Conservation (phyloP, 768 basidiomycete species). For the Boletales sp. region DNA sequence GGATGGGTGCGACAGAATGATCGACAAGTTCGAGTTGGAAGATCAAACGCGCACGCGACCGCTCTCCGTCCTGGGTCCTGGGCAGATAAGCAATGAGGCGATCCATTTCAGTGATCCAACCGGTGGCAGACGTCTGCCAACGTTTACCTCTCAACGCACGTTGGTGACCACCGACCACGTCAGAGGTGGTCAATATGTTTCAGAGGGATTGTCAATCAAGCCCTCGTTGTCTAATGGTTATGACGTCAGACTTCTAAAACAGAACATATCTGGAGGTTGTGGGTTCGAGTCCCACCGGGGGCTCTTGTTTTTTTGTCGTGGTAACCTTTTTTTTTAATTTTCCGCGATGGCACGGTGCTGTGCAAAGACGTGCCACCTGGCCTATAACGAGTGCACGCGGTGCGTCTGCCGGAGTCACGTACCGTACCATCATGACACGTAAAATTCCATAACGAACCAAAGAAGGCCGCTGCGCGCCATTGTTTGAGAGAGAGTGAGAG, state of each 20-base stretch:
- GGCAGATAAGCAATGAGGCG: no score
- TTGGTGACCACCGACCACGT: no score
- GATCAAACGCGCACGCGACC: no score
- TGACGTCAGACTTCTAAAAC: conserved; percentile 89
- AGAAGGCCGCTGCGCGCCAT: no score
- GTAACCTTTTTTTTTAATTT: not conserved
- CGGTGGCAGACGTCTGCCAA: no score
- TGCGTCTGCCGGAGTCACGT: not conserved
- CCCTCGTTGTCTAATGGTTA: conserved; percentile 88
- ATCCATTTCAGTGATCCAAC: no score
- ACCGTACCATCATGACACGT: conserved; percentile 12
- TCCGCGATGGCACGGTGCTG: not conserved
- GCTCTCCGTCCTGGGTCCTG: no score
- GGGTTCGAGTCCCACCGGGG: conserved; percentile 86
- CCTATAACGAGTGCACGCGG: not conserved
- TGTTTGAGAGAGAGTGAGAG: conserved; percentile 1
- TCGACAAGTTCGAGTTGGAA: no score
- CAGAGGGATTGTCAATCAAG: conserved; percentile 16
- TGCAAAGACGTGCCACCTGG: not conserved
- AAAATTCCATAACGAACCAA: conserved; percentile 7
- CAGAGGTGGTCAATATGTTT: not conserved
- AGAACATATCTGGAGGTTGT: conserved; percentile 83
- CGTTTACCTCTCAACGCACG: no score
- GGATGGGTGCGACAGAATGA: not conserved
- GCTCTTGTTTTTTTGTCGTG: conserved; percentile 35